Conservation (phyloP, 2,329 filamentous ascomycete species). For the Coleophoma cylindrospora region DNA sequence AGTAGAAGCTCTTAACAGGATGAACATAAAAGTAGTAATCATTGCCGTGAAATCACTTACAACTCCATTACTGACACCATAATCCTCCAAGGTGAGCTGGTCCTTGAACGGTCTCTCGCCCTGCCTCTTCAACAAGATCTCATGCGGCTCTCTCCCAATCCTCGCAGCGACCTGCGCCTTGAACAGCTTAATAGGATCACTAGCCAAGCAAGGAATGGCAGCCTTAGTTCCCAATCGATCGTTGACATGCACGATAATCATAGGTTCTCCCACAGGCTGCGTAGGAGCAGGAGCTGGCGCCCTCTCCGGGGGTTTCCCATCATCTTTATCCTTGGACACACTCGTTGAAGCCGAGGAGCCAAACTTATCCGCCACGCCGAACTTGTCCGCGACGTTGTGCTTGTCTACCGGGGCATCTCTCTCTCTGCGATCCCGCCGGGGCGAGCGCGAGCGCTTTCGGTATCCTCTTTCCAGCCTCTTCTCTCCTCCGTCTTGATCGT, state of each 20-base stretch:
- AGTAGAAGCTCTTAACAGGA: background rate
- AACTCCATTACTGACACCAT: slow-evolving; percentile 89
- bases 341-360: slow-evolving; percentile 7
- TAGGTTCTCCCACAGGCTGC: slow-evolving; percentile 53
- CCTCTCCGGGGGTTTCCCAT: slow-evolving; percentile 13
- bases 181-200: slow-evolving; percentile 79
- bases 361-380: slow-evolving; percentile 26
- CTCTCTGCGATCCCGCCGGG: slow-evolving; percentile 20
- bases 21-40: background rate
- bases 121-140: slow-evolving; percentile 89
- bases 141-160: slow-evolving; percentile 83
- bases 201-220: slow-evolving; percentile 81
- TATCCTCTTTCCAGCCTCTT: slow-evolving; percentile 49
- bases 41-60: background rate
- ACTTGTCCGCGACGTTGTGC: slow-evolving; percentile 15
- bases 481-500: slow-evolving; percentile 37
- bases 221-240: slow-evolving; percentile 96
- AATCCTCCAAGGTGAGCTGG: slow-evolving; percentile 80
- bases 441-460: slow-evolving; percentile 33
- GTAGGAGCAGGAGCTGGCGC: slow-evolving; percentile 15
- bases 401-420: slow-evolving; percentile 4
- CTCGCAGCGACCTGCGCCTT: slow-evolving; percentile 88
- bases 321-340: slow-evolving; percentile 3
- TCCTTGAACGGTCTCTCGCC: slow-evolving; percentile 94
- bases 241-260: slow-evolving; percentile 93